Conservation (phyloP, 2,329 filamentous ascomycete genomes). For the Corinectria fuckeliana region DNA sequence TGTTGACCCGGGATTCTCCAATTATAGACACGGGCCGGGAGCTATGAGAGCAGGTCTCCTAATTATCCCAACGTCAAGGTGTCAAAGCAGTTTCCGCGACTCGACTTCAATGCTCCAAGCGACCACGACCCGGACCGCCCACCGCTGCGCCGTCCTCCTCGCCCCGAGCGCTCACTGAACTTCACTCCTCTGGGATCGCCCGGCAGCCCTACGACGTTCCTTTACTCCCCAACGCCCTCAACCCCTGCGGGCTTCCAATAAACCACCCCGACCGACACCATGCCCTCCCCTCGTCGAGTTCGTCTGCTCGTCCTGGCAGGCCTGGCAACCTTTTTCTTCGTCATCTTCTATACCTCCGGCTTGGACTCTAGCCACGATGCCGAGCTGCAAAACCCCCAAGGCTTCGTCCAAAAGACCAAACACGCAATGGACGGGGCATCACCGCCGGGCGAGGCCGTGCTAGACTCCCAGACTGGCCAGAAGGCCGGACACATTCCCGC, state of each 20-base stretch:
- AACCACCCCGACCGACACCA: constrained; percentile 43
- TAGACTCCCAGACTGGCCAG: constrained; percentile 48
- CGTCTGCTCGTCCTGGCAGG: constrained; percentile 70
- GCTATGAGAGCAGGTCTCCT: constrained; percentile 16
- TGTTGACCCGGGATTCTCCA: constrained; percentile 9
- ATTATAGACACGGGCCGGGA: constrained; percentile 6
- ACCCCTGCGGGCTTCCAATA: constrained; percentile 21
- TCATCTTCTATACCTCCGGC: constrained; percentile 76
- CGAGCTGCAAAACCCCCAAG: constrained; percentile 52
- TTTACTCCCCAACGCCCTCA: constrained; percentile 35
- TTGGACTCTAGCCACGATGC: constrained; percentile 57
- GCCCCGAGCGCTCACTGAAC: constrained; percentile 3
- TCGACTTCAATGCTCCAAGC: background rate
- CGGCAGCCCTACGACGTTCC: background rate
- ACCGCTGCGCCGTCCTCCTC: background rate
- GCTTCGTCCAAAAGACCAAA: constrained; percentile 68
- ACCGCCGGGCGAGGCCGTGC: constrained; percentile 45
- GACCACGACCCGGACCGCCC: constrained; percentile 4
- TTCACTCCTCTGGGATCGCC: background rate
- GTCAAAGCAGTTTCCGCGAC: constrained; percentile 6
- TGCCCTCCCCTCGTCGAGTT: constrained; percentile 75
- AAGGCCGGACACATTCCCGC: constrained; percentile 49
- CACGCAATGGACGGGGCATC: constrained; percentile 56
- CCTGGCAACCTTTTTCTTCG: constrained; percentile 68
- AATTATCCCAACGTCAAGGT: constrained; percentile 5